Evolutionary conservation across 306 rosid genomes (phyloP), one percentile per base, ranked within the genome.

Genomic region (Cotoneaster glaucophyllus): DNA sequence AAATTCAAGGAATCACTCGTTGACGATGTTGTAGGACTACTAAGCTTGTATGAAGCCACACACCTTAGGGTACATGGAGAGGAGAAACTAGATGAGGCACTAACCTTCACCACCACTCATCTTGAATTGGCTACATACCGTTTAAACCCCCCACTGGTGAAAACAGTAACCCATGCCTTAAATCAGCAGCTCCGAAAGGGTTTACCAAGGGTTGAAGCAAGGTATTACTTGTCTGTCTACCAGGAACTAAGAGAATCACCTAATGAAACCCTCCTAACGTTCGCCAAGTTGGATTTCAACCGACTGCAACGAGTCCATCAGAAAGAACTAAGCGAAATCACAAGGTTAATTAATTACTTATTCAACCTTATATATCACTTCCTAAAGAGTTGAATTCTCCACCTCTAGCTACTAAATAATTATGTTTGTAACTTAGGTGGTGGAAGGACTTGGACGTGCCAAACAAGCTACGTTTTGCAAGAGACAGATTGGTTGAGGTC

Each of bases 211-310:
- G 4, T 82, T 0, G 85, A 77, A 57, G 82, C 89, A 11, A 78
- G 77, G 32, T 8, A 61, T n/a, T 88, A 67, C 29, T 61, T 86
- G 11, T 72, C 80, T 3, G 25, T 74, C 32, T 88, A 86, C 56
- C 71, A 79, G 2, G 59, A 82, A 52, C 52, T 81, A 4, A 15
- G 57, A 14, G 69, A 88, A 29, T 84, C 81, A 0, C 86, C 83
- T 2, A 72, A 74, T 45, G 17, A 75, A 54, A 63, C 21, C 50
- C 71, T 88, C 28, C 71, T 86, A 4, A 68, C 66, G 2, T 74
- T 88, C 6, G 86, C 87, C 14, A 88, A 80, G 63, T 4, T 82
- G 19, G 88, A 88, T 69, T 88, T 85, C 70, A 87, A 85, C 62
- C 4, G 56, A 18, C 24, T 89, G 6, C 90, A 89, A 8, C 75